Conservation (phyloP, 176 grass and related monocot genomes). For the Poa annua region DNA sequence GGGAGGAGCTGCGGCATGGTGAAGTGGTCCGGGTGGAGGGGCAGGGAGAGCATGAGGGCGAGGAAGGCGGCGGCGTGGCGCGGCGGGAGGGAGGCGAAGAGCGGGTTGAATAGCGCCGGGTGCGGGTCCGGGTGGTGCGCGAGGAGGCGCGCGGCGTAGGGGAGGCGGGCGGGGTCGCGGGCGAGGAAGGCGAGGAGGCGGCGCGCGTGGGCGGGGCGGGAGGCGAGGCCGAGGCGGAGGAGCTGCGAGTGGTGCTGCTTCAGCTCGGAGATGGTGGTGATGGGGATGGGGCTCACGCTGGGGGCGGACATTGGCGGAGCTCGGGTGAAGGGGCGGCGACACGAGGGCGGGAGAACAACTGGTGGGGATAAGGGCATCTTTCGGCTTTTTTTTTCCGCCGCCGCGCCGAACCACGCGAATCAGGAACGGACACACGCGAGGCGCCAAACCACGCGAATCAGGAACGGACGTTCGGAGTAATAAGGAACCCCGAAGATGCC, state of each 20-base stretch:
- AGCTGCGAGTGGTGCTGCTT: slow-evolving; percentile 68
- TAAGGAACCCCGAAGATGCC: too few species aligned
- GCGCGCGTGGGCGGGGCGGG: slow-evolving; percentile 44
- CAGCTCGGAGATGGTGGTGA: slow-evolving; percentile 63
- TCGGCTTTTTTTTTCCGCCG: too few species aligned
- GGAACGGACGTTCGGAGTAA: too few species aligned
- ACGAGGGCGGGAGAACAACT: neutral
- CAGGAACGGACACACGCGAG: too few species aligned
- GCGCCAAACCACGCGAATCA: too few species aligned
- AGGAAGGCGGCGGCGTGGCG: slow-evolving; percentile 39
- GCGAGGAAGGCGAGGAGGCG: slow-evolving; percentile 70
- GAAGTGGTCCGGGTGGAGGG: slow-evolving; percentile 54
- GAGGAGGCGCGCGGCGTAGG: slow-evolving; percentile 64
- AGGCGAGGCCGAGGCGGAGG: slow-evolving; percentile 61
- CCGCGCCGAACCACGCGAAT: too few species aligned
- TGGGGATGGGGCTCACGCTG: slow-evolving; percentile 31
- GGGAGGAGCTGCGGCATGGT: slow-evolving; percentile 66
- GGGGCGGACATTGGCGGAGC: slow-evolving; percentile 34
- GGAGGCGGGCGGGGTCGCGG: slow-evolving; percentile 50
- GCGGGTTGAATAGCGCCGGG: slow-evolving; percentile 69
- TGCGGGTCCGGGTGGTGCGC: slow-evolving; percentile 64
- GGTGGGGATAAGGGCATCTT: too few species aligned
- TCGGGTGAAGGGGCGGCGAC: neutral
- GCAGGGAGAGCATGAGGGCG: slow-evolving; percentile 54
- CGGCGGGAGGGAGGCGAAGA: slow-evolving; percentile 55